Evolutionary conservation across 179 eudicot genomes (phyloP).

Genomic region (Heliamphora ciliata): DNA sequence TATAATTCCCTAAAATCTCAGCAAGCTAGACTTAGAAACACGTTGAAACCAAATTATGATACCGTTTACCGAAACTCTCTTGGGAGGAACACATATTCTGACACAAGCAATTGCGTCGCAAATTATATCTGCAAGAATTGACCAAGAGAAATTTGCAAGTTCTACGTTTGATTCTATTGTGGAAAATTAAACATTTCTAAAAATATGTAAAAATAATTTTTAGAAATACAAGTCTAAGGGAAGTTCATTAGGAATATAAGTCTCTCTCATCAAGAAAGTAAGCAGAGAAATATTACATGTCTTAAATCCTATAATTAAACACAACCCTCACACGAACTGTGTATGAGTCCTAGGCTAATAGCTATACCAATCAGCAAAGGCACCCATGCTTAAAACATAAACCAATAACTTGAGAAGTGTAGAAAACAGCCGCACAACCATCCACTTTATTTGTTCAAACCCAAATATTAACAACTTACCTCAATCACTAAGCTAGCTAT

Average conservation of each 20-base stretch:
- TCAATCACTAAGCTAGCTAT: not conserved
- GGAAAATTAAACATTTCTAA: slow-evolving; percentile 25
- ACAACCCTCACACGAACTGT: no score
- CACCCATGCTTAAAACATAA: no score
- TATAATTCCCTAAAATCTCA: slow-evolving; percentile 29
- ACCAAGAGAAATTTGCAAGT: slow-evolving; percentile 24
- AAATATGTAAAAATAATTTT: no score
- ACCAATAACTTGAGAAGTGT: not conserved
- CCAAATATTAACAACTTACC: not conserved
- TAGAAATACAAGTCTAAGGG: no score
- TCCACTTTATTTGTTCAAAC: not conserved
- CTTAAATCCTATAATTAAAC: no score
- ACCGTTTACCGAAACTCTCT: slow-evolving; percentile 32
- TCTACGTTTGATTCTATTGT: slow-evolving; percentile 26
- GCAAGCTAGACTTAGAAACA: slow-evolving; percentile 24
- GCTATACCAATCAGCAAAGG: no score
- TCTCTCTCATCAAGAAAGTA: no score
- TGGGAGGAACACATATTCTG: slow-evolving; percentile 25
- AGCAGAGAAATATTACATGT: no score
- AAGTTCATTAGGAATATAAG: no score
- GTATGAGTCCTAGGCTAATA: no score
- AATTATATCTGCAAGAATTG: slow-evolving; percentile 24
- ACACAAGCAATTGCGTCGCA: slow-evolving; percentile 25
- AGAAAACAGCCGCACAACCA: not conserved
- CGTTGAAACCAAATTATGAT: slow-evolving; percentile 25